Evolutionary conservation across 2,329 filamentous ascomycete genomes (phyloP).

Genomic region (Thelonectria discophora): DNA sequence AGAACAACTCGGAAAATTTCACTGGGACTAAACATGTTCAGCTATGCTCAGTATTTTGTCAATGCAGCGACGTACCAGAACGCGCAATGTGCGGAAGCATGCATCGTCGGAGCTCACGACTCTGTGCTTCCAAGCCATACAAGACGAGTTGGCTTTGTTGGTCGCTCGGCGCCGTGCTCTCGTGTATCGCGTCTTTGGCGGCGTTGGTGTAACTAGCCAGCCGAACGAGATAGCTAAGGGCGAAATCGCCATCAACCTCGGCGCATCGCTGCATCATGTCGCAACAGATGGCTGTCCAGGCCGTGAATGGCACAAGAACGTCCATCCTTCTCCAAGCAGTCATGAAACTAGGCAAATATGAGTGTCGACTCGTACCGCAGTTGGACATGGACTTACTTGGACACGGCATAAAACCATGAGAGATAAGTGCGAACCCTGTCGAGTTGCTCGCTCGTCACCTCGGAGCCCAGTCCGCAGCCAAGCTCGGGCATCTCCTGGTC

Average conservation of each 20-base stretch:
- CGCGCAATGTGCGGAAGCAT: constrained; percentile 49
- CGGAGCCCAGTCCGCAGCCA: neutral
- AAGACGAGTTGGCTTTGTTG: constrained; percentile 56
- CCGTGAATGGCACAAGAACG: constrained; percentile 48
- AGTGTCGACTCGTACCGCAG: neutral
- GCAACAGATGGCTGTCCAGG: constrained; percentile 57
- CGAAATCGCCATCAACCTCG: constrained; percentile 50
- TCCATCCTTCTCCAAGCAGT: constrained; percentile 51
- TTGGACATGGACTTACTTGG: constrained; percentile 47
- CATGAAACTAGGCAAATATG: constrained; percentile 46
- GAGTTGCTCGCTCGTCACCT: constrained; percentile 43
- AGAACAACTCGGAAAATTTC: constrained; percentile 47
- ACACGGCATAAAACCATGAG: constrained; percentile 54
- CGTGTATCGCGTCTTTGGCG: constrained; percentile 45
- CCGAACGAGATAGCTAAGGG: constrained; percentile 55
- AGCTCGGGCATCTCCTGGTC: constrained; percentile 48
- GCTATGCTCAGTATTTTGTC: constrained; percentile 21
- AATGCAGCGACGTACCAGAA: constrained; percentile 18
- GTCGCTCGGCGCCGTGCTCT: constrained; percentile 42
- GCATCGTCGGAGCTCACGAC: constrained; percentile 49
- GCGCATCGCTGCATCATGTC: constrained; percentile 53
- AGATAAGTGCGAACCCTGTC: constrained; percentile 58
- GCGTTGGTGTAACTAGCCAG: constrained; percentile 53
- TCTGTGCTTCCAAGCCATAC: constrained; percentile 58
- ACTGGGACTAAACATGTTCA: constrained; percentile 39